Conservation (phyloP, 768 basidiomycete genomes). For the Boletellus emodensis region DNA sequence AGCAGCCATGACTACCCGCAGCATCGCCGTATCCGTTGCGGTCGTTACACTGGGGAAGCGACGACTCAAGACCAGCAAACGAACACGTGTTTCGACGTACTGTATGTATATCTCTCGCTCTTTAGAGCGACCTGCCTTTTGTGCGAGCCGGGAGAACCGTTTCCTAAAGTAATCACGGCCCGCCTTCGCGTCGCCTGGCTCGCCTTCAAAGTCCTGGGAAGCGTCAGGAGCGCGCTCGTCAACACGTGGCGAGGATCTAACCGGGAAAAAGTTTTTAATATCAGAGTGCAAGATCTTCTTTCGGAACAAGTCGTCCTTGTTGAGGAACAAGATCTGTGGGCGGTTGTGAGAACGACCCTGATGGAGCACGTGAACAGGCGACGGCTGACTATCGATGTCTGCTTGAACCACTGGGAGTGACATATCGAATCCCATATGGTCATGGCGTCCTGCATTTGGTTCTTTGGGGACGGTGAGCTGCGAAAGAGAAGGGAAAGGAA, state of each 20-base stretch:
- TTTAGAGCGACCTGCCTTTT: constrained; percentile 79
- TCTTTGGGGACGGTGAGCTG: constrained; percentile 41
- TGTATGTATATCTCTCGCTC: constrained; percentile 93
- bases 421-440: constrained; percentile 99
- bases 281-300: constrained; percentile 77
- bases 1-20: constrained; percentile 92
- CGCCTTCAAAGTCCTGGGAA: constrained; percentile 77
- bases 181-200: constrained; percentile 62
- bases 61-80: constrained; percentile 6
- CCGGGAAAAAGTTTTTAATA: constrained; percentile 88
- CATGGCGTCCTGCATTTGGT: constrained; percentile 99
- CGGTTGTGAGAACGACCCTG: constrained; percentile 1
- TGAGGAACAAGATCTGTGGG: constrained; percentile 83
- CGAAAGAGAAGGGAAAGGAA: background rate
- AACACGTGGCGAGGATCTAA: constrained; percentile 30
- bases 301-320: constrained; percentile 92
- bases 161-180: constrained; percentile 90
- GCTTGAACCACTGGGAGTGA: constrained; percentile 96
- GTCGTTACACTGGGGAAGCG: constrained; percentile 64
- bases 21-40: constrained; percentile 84
- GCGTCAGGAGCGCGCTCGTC: background rate
- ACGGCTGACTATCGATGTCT: constrained; percentile 77
- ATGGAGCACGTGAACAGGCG: background rate
- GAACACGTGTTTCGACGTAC: constrained; percentile 45
- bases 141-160: constrained; percentile 76